Evolutionary conservation across 306 rosid species (phyloP), one percentile per base, ranked within the genome.

Genomic region (Biancaea sappan): DNA sequence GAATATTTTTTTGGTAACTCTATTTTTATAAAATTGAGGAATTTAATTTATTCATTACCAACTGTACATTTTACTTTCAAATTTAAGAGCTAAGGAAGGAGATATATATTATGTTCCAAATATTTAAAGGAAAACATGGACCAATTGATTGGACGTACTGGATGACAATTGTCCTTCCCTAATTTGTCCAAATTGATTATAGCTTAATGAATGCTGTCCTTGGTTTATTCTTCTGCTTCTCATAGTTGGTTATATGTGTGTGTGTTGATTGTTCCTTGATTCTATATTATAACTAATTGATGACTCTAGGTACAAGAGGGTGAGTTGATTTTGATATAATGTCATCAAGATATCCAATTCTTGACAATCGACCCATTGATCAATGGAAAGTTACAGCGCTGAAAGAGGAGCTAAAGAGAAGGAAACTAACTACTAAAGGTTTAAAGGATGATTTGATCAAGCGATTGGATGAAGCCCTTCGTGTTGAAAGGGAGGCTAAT

Each of bases 371-470:
- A 22, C 89, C 99, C 8, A 74, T 95, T 86, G 82, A 92, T 72
- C 98, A 90, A 72, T 95, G 96, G 99, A 95, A 80, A 87, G 99
- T 95, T 76, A 84, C 92, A 0, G 99, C 86, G 76, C 74, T 95
- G 80, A 95, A 80, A 78, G 99, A 95, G 76, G 99, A 95, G 86
- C 88, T 95, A 4, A 92, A 81, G 89, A 92, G 82, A 77, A 84
- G 99, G 75, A 95, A 47, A 76, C 74, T 95, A 63, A 72, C 87
- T 13, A 84, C 84, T 43, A 90, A 66, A 78, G 99, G 99, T 63
- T 77, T 95, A 84, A 95, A 95, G 87, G 97, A 92, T 47, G 99
- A 95, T 78, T 87, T 95, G 79, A 73, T 95, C 21, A 87, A 60
- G 71, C 98, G 98, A 12, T 79, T 95, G 81, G 92, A 90, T 51